Evolutionary conservation across 1,284 basidiomycete genomes (phyloP), one percentile per base, ranked within the genome.

Genomic region (Ceratobasidium sp.): DNA sequence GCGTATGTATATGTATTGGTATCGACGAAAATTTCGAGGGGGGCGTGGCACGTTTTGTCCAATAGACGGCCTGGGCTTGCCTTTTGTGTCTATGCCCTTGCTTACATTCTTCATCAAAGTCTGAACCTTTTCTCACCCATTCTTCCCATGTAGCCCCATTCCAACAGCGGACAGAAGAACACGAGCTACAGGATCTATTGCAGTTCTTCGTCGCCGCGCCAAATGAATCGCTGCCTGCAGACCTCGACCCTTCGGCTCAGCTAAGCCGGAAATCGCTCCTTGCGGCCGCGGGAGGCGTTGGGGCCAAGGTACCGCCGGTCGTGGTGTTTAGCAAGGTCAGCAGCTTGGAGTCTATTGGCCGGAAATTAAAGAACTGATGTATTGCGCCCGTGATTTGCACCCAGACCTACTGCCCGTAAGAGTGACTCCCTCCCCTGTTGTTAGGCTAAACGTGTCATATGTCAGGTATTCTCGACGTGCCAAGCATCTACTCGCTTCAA

Each of bases 301-400:
- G 22, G 74, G 83, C 86, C 58, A 79, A 84, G 27, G 81, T 87
- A 51, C 85, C 86, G 75, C 93, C 93, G 7, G 81, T 94, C 2
- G 84, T 94, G 61, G 88, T 94, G 16, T 94, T 94, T 79, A 93
- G 92, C 84, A 94, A 94, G 85, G 91, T 89, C 62, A 24, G 83
- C 79, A 16, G 22, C 9, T 24, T 24, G 14, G 11, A n/a, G 22
- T 31, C 27, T 34, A 13, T 24, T 34, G 8, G 31, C 53, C 53
- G 31, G 43, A 19, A 29, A 29, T 16, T 74, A 29, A 24, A 19
- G 59, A n/a, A 58, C 53, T 34, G 34, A 34, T 31, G 11, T 73
- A 34, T 61, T 37, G 37, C 74, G 49, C 49, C 75, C 66, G 29
- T 34, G 41, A 56, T 24, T 37, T 63, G 53, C 46, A 56, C 24